Percentiles rank a stretch among this genome's conserved stretches.
Evolutionary conservation across 306 rosid species (phyloP).

Genomic region (Malus asiatica): DNA sequence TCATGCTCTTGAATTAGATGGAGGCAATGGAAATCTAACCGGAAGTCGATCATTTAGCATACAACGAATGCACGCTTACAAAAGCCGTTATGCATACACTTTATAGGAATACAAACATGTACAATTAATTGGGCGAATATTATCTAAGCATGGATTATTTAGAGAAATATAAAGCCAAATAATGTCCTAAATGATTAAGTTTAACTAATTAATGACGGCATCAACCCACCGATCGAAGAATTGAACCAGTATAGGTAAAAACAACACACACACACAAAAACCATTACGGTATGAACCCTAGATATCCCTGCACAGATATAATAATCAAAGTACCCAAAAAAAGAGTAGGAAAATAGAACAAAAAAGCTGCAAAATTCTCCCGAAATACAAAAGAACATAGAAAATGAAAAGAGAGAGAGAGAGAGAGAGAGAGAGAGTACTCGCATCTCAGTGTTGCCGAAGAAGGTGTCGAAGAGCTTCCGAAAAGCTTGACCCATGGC

Average conservation of each 20-base stretch:
- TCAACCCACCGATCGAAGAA: neutral
- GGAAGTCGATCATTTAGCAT: neutral
- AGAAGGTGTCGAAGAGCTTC: conserved; percentile 56
- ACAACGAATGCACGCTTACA: neutral
- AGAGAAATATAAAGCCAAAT: neutral
- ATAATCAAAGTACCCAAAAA: neutral
- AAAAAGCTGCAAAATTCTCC: neutral
- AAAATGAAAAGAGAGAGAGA: neutral
- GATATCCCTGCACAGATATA: neutral
- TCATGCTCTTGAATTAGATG: neutral
- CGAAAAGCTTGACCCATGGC: conserved; percentile 60
- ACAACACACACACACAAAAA: neutral
- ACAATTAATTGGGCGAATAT: neutral
- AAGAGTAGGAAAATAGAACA: neutral
- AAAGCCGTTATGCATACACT: neutral
- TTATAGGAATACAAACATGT: neutral
- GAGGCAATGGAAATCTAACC: neutral
- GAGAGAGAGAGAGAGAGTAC: conserved; percentile 16
- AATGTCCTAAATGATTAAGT: neutral
- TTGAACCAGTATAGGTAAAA: neutral
- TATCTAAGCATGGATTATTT: neutral
- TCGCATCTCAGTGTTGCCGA: conserved; percentile 65
- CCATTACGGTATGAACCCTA: conserved; percentile 1
- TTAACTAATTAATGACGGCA: neutral
- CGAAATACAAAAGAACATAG: neutral